A percentile compares a stretch with the other conserved stretches of the same genome.
These are phyloP conservation scores for Salicornia ramosissima DNA, from an alignment of 148 eudicot species.

Conservation along the genomic window DNA sequence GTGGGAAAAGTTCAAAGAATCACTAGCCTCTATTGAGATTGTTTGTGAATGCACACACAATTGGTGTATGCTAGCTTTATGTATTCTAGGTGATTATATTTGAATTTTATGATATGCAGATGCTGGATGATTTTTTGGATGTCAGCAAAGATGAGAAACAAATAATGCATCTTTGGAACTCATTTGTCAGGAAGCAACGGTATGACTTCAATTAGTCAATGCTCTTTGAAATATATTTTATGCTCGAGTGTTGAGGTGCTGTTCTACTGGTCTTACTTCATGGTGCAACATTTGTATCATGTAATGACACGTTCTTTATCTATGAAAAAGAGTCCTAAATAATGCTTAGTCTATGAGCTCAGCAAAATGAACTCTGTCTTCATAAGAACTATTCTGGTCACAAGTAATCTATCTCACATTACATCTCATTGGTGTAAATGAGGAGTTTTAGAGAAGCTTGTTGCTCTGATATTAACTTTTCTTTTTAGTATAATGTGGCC, in stretches of 20 bases:
- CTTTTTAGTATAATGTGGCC: neutral
- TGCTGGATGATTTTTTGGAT: conserved; percentile 98
- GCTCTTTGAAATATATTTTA: neutral
- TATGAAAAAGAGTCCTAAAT: neutral
- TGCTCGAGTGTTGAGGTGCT: neutral
- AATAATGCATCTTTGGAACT: conserved; percentile 99
- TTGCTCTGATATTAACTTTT: neutral
- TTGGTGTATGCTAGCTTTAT: no score
- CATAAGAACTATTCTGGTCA: neutral
- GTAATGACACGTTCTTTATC: neutral
- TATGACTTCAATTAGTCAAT: conserved; percentile 22
- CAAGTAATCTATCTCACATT: no score
- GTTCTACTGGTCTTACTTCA: neutral
- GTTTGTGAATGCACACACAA: neutral
- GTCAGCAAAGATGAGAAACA: conserved; percentile 88
- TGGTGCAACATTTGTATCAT: neutral
- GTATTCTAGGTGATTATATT: conserved; percentile 1
- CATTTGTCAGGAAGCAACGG: conserved; percentile 94
- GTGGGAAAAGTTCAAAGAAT: no score
- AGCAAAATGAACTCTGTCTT: no score
- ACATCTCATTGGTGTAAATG: no score
- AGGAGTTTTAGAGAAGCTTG: no score
- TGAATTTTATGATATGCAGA: conserved; percentile 39
- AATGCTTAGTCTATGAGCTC: neutral
- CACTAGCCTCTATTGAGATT: no score